Conservation (phyloP, 2,329 filamentous ascomycete genomes). For the Colletotrichum endophyticum region DNA sequence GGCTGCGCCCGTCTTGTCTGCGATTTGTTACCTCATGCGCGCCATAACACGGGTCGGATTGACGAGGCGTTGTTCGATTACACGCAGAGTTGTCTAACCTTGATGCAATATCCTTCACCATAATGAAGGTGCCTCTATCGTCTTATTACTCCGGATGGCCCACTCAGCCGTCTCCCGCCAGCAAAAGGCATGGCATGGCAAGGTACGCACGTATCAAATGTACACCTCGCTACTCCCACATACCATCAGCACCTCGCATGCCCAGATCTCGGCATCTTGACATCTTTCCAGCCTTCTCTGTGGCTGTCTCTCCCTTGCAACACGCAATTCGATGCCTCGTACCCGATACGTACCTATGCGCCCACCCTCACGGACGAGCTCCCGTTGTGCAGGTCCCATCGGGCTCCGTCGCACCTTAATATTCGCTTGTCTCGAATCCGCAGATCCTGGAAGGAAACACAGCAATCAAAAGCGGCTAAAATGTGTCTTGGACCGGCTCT, state of each 20-base stretch:
- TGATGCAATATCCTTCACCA: not conserved
- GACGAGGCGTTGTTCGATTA: not conserved
- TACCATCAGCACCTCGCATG: not conserved
- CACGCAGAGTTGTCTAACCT: not conserved
- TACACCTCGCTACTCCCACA: not conserved
- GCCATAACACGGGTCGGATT: not conserved
- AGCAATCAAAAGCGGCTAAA: not conserved
- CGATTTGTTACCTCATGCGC: not conserved
- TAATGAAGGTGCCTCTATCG: not conserved
- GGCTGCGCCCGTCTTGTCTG: not conserved
- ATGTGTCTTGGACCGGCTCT: not conserved
- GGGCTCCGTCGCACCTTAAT: not conserved
- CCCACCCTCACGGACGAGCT: not conserved
- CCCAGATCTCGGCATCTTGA: not conserved
- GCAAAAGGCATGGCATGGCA: not conserved
- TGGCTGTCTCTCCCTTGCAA: not conserved
- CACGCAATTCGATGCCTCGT: not conserved
- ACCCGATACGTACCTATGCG: not conserved
- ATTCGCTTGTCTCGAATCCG: constrained; percentile 6
- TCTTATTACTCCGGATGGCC: not conserved
- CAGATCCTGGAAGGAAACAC: not conserved
- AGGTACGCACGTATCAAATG: not conserved
- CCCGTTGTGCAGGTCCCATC: not conserved
- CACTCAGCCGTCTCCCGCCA: not conserved
- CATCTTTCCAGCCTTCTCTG: not conserved